phyloP scores from a whole-genome alignment of 1,284 basidiomycete genomes.

The Microbotryomycetes sp. region DNA sequence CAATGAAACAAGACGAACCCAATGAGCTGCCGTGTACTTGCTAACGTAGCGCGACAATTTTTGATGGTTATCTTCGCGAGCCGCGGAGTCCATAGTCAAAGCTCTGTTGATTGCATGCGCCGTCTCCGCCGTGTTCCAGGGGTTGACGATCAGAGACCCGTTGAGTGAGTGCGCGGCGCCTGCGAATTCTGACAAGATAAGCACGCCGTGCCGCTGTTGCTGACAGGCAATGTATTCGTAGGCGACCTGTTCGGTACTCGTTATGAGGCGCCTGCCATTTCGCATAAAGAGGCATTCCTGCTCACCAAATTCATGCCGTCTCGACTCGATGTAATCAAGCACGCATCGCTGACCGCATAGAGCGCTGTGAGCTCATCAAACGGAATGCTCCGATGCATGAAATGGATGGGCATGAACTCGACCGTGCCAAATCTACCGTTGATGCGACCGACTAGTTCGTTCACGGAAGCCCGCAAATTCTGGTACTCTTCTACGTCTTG shows the following conservation, averaged over 20 bases:
- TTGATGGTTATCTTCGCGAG: constrained; percentile 79
- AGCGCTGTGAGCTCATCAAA: constrained; percentile 95
- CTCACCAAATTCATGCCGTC: constrained; percentile 98
- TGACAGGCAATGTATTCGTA: constrained; percentile 99
- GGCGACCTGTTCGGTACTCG: constrained; percentile 61
- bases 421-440: constrained; percentile 98
- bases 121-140: constrained; percentile 68
- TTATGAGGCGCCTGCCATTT: background rate
- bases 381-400: constrained; percentile 84
- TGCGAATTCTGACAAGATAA: constrained; percentile 97
- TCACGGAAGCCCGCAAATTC: constrained; percentile 89
- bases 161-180: constrained; percentile 94
- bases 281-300: background rate
- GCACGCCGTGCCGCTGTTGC: constrained; percentile 80
- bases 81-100: constrained; percentile 75
- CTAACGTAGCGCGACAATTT: constrained; percentile 94
- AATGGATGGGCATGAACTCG: constrained; percentile 98
- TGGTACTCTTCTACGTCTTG: constrained; percentile 99
- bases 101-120: constrained; percentile 93
- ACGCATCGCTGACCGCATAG: constrained; percentile 93
- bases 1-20: constrained; percentile 44
- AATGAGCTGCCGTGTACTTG: constrained; percentile 86
- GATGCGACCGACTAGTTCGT: constrained; percentile 95
- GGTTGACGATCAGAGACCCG: constrained; percentile 89
- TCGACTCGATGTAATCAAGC: constrained; percentile 86